phyloP scores from a whole-genome alignment of 2,329 filamentous ascomycete species.

The Pseudocercospora eumusae region DNA sequence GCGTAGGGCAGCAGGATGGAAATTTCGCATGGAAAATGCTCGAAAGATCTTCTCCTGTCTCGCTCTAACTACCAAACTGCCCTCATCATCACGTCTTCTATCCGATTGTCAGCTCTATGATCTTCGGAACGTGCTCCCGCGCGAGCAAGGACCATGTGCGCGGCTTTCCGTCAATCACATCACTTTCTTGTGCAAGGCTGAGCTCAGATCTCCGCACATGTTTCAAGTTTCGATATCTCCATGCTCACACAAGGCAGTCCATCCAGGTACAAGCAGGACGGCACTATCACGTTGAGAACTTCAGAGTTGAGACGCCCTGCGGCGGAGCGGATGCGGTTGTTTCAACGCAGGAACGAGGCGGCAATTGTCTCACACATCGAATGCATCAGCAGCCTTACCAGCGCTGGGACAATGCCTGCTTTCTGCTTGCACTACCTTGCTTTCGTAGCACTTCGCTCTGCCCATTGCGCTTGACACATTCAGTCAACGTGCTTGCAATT shows the following conservation, averaged over 20 bases:
- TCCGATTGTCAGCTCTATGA: neutral
- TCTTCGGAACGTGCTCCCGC: neutral
- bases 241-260: neutral
- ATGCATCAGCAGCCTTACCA: neutral
- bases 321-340: neutral
- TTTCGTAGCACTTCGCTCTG: neutral
- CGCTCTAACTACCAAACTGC: no score
- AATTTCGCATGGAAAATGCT: no score
- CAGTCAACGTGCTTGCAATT: neutral
- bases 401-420: no score
- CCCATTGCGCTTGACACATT: neutral
- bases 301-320: no score
- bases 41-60: no score
- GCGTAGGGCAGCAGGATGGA: neutral
- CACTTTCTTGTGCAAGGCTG: neutral
- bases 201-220: neutral
- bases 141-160: no score
- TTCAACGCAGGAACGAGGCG: neutral
- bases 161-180: neutral
- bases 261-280: no score
- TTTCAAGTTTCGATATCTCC: neutral
- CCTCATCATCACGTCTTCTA: no score
- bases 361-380: neutral
- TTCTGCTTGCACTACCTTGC: no score
- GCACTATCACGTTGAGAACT: no score